These are phyloP conservation scores for Quambalaria eucalypti DNA, from an alignment of 1,284 basidiomycete genomes.

Conservation along the genomic window DNA sequence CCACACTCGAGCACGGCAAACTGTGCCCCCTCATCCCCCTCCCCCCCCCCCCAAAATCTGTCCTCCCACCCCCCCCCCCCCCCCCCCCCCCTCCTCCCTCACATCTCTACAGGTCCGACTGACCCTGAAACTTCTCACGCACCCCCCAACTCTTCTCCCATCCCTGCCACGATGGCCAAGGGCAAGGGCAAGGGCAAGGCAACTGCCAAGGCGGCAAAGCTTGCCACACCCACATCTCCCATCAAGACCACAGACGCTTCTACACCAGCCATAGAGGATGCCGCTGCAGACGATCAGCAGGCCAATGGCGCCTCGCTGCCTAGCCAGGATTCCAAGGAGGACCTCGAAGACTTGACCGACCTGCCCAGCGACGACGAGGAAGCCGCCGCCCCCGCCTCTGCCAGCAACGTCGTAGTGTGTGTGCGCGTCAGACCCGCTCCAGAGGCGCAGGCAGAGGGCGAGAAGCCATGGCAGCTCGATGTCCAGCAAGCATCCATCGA, in stretches of 20 bases:
- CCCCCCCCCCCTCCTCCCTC: too few species aligned
- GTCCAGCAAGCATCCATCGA: constrained; percentile 18
- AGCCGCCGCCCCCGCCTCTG: neutral
- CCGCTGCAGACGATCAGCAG: neutral
- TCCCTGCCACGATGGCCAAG: neutral
- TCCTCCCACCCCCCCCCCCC: too few species aligned
- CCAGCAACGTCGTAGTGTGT: constrained; percentile 39
- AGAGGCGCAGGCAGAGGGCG: neutral
- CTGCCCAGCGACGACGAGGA: neutral
- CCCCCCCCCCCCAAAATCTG: too few species aligned
- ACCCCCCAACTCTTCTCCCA: too few species aligned
- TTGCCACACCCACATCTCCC: neutral
- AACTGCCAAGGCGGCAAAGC: neutral
- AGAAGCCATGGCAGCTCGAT: constrained; percentile 29
- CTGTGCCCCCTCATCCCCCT: too few species aligned
- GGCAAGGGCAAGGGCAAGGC: neutral
- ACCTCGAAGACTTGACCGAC: neutral
- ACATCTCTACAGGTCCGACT: too few species aligned
- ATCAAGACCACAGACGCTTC: neutral
- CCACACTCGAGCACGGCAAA: too few species aligned
- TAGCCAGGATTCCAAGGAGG: neutral
- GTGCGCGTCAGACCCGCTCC: constrained; percentile 30
- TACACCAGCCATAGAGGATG: neutral
- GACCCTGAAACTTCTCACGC: too few species aligned
- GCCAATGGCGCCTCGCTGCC: too few species aligned